Evolutionary conservation across 768 basidiomycete genomes (phyloP).

Genomic region (Hysterangium stoloniferum): DNA sequence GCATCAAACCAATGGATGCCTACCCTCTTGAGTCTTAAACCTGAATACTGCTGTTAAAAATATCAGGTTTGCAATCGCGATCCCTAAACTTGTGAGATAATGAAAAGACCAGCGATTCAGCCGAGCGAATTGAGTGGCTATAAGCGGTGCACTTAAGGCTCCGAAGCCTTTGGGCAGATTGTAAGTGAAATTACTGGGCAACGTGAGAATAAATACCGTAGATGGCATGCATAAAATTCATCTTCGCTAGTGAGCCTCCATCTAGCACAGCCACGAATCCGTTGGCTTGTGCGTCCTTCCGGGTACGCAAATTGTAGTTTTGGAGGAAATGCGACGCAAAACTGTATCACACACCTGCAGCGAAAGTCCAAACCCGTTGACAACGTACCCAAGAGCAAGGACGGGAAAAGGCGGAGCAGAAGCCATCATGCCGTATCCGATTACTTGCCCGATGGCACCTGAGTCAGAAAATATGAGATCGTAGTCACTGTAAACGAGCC

Average conservation of each 20-base stretch:
- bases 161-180: conserved; percentile 22
- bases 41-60: conserved; percentile 53
- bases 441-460: conserved; percentile 25
- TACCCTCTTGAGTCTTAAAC: conserved; percentile 65
- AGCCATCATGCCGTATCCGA: conserved; percentile 30
- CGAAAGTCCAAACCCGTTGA: conserved; percentile 40
- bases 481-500: conserved; percentile 13
- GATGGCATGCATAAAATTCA: conserved; percentile 34
- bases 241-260: conserved; percentile 31
- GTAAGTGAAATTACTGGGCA: not conserved
- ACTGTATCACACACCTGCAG: conserved; percentile 32
- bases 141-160: conserved; percentile 50
- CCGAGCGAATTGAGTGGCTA: conserved; percentile 74
- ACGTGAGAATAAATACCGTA: conserved; percentile 17
- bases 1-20: conserved; percentile 1
- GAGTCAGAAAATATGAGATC: not conserved
- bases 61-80: conserved; percentile 51
- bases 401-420: conserved; percentile 38
- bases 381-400: conserved; percentile 33
- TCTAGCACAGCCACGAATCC: conserved; percentile 36
- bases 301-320: not conserved
- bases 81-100: conserved; percentile 59
- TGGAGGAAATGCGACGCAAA: not conserved
- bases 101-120: conserved; percentile 67
- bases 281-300: conserved; percentile 41